These are phyloP conservation scores for Phyllosticta citribraziliensis DNA, from an alignment of 2,329 filamentous ascomycete genomes.

Conservation along the genomic window DNA sequence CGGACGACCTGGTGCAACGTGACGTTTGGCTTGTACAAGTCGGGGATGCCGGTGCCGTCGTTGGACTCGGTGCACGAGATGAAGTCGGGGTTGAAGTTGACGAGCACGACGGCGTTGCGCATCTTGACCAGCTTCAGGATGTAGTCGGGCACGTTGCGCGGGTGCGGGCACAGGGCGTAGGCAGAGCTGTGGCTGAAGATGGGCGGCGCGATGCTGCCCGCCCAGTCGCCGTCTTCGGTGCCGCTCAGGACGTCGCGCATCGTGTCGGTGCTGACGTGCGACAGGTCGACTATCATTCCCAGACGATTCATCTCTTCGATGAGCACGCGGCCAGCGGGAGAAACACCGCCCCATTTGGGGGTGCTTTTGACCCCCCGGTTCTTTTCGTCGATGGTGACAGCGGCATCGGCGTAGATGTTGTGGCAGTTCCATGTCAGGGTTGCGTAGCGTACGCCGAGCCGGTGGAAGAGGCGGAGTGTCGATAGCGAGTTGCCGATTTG, in stretches of 20 bases:
- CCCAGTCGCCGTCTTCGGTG: constrained; percentile 44
- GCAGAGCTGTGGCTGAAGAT: constrained; percentile 87
- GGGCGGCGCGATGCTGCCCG: constrained; percentile 66
- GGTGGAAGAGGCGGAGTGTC: constrained; percentile 65
- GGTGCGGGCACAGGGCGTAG: constrained; percentile 72
- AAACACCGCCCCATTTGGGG: constrained; percentile 63
- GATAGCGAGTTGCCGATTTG: constrained; percentile 81
- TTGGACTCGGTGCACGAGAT: constrained; percentile 60
- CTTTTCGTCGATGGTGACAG: constrained; percentile 46
- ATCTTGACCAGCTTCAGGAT: constrained; percentile 67
- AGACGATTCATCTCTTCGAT: constrained; percentile 88
- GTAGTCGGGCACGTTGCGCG: constrained; percentile 81
- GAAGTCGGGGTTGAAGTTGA: constrained; percentile 79
- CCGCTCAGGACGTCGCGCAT: constrained; percentile 73
- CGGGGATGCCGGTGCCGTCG: constrained; percentile 55
- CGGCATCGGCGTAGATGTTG: constrained; percentile 81
- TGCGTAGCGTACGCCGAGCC: constrained; percentile 73
- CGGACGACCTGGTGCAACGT: constrained; percentile 69
- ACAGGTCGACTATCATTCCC: constrained; percentile 86
- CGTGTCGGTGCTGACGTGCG: constrained; percentile 69
- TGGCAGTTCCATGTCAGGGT: constrained; percentile 92
- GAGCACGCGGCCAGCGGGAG: constrained; percentile 55
- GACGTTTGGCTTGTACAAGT: constrained; percentile 55
- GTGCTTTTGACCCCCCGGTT: constrained; percentile 33
- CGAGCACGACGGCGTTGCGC: constrained; percentile 72